Conservation (phyloP, 306 rosid genomes). For the Senna siamea region DNA sequence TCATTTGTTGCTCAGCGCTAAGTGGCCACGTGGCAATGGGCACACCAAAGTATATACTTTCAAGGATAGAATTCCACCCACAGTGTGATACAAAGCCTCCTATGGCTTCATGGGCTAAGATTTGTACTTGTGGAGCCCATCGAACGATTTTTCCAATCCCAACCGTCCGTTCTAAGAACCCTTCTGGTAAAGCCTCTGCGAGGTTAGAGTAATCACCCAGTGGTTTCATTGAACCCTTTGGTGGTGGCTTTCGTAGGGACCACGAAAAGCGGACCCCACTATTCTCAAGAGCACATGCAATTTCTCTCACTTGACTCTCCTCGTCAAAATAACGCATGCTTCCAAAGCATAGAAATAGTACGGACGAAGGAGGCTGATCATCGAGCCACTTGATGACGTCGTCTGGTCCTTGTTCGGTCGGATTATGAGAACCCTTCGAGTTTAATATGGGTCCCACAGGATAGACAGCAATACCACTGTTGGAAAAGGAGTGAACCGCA, state of each 20-base stretch:
- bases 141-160: not conserved
- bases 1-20: not conserved
- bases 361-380: constrained; percentile 13
- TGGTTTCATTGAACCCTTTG: no score
- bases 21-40: constrained; percentile 13
- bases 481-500: constrained; percentile 17
- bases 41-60: not conserved
- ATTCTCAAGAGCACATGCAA: no score
- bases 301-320: no score
- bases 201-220: no score
- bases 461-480: constrained; percentile 22
- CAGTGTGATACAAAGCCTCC: constrained; percentile 2
- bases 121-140: not conserved
- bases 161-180: not conserved
- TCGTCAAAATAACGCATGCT: no score
- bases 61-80: not conserved
- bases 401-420: not conserved
- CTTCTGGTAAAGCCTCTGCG: not conserved
- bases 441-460: constrained; percentile 49
- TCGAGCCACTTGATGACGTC: constrained; percentile 40
- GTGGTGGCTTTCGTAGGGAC: no score
- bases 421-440: not conserved
- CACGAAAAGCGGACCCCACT: no score
- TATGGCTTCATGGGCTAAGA: not conserved
- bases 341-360: no score